These are phyloP conservation scores for Heliamphora exappendiculata DNA, from an alignment of 148 eudicot species.

Conservation along the genomic window DNA sequence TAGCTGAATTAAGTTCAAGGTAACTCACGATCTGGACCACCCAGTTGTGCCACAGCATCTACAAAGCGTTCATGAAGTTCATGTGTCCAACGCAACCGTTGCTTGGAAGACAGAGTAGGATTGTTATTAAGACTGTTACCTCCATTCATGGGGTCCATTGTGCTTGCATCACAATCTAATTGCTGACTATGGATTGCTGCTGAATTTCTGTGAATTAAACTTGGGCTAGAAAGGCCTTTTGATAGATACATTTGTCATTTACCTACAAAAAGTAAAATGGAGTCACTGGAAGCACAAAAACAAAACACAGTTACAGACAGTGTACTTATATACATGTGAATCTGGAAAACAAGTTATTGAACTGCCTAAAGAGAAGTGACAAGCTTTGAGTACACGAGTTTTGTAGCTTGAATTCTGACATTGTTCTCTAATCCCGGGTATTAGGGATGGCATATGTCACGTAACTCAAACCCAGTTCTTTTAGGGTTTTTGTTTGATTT, in stretches of 20 bases:
- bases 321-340: neutral
- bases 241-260: conserved; percentile 19
- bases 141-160: conserved; percentile 24
- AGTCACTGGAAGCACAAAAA: neutral
- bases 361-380: conserved; percentile 1
- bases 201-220: conserved; percentile 17
- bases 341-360: conserved; percentile 1
- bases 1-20: conserved; percentile 4
- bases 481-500: neutral
- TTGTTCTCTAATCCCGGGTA: neutral
- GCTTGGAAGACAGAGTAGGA: conserved; percentile 45
- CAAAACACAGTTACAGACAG: neutral
- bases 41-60: conserved; percentile 66
- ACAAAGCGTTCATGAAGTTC: conserved; percentile 70
- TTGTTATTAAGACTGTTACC: conserved; percentile 25
- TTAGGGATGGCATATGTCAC: neutral
- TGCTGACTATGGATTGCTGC: conserved; percentile 12
- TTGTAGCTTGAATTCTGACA: neutral
- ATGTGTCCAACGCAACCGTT: conserved; percentile 62
- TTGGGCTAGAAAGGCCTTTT: conserved; percentile 18
- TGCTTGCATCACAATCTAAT: conserved; percentile 19
- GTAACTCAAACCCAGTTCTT: neutral
- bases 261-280: conserved; percentile 10
- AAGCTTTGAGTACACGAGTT: neutral
- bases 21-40: conserved; percentile 65